Evolutionary conservation across 2,329 filamentous ascomycete species (phyloP), one percentile per base, ranked within the genome.

Genomic region (Exophiala spinifera): DNA sequence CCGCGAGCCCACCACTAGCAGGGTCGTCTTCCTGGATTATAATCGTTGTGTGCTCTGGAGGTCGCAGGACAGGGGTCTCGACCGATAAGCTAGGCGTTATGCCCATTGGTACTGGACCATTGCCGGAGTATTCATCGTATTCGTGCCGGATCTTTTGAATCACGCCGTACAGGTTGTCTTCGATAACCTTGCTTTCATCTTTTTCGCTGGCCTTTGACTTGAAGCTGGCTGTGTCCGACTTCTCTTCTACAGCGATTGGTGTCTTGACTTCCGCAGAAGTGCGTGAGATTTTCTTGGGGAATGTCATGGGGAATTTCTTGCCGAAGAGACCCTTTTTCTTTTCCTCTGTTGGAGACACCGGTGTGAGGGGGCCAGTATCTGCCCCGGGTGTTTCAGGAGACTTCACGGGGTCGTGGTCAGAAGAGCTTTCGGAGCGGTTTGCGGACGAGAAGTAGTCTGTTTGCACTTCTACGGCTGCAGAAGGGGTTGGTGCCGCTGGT

Each of bases 271-370:
- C 81, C 4, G 80, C 80, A 21, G 81, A 82, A 0, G 82, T 81
- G 14, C 89, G 82, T 5, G 84, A 84, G 13, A 92, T 78, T 71
- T 95, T 96, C 76, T 95, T 96, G 65, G 86, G 87, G 62, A 71
- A 80, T 57, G 78, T 81, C 82, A 89, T 64, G 13, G 87, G 84
- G 70, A 95, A 91, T 64, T 89, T 89, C 74, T 91, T 94, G 40
- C 87, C 84, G 68, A 95, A 95, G 4, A 89, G 76, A 1, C 81
- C 85, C 57, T 81, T 80, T 60, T 88, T 85, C 61, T 83, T 81
- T 69, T 87, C 78, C 54, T 83, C 74, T n/a, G 71, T 74, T 1
- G 81, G 79, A 8, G 80, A 78, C 59, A 75, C 72, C 31, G 72
- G 66, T 14, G 77, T 75, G 1, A 76, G 71, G 2, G 74, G 71